Evolutionary conservation across 2,329 filamentous ascomycete genomes (phyloP), one percentile per base, ranked within the genome.

Genomic region (Mycosphaerella arachidis): DNA sequence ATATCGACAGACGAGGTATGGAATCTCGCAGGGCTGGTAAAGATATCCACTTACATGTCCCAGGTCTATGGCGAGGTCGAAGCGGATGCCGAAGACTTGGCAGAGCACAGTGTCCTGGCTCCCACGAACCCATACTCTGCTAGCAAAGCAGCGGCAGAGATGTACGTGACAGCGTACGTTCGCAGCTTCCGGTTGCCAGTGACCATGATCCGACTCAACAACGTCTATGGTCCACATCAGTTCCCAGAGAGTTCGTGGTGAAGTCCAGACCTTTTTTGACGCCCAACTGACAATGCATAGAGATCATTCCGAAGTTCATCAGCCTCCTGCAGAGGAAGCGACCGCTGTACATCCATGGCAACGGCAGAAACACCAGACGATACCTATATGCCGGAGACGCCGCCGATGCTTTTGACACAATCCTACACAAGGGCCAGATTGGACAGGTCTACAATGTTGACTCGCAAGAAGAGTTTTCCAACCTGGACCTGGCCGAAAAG

Each of bases 361-460:
- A 91, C 66, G 90, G 90, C 31, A 86, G 82, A 35, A 87, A 89
- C 12, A 89, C 87, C 0, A 82, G 90, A 31, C 82, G 89, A 58
- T 94, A 92, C 71, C 81, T 94, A 8, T 93, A 87, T 68, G 90
- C 88, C 1, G 87, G 86, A 8, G 90, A 94, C 71, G 90, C 89
- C 1, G 88, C 88, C 4, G 89, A 93, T 70, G 90, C 89, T 1
- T 89, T 93, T 68, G 90, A 94, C 76, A 91, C 89, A 0, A 91
- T 94, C 68, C 81, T 94, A 27, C 90, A 94, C 80, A 86, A 85
- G 68, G 90, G 90, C 20, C 77, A 81, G 53, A 79, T 89, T 35
- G 89, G 89, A 1, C 87, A 92, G 69, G 84, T 90, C 61, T 94
- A 94, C 80, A 94, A 94, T 65, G 88, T 94, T 9, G 87, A 88